Conservation (phyloP, 306 rosid species). For the Quercus agrifolia region DNA sequence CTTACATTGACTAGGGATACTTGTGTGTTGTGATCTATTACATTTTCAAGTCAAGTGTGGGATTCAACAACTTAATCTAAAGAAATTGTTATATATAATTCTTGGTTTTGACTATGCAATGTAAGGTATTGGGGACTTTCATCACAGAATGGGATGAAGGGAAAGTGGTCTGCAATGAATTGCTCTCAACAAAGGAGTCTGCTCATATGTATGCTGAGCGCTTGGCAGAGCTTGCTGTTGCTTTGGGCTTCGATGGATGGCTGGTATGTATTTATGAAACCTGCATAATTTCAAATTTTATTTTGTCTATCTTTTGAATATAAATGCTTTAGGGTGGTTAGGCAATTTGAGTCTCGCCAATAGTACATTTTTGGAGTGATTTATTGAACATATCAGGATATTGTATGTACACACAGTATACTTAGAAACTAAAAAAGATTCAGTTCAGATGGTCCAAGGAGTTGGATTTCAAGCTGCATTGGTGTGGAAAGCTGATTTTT, state of each 20-base stretch:
- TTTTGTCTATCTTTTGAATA: not conserved
- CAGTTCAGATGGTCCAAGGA: constrained; percentile 13
- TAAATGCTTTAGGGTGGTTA: not conserved
- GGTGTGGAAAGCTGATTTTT: not conserved
- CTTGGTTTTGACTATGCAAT: constrained; percentile 12
- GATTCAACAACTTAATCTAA: not conserved
- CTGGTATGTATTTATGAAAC: constrained; percentile 54
- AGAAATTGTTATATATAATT: not conserved
- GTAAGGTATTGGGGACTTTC: constrained; percentile 91
- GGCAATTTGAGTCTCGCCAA: not conserved
- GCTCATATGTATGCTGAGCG: constrained; percentile 80
- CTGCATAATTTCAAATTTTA: constrained; percentile 16
- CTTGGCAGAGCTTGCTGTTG: constrained; percentile 69
- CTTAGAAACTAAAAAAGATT: not conserved
- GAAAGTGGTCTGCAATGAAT: constrained; percentile 38
- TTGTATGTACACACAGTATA: not conserved
- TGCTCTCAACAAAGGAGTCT: constrained; percentile 68
- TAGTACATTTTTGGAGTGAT: not conserved
- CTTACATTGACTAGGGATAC: not conserved
- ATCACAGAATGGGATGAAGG: constrained; percentile 85
- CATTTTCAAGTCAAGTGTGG: not conserved
- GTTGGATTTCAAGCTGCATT: constrained; percentile 8
- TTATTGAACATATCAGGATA: not conserved
- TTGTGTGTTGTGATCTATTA: not conserved
- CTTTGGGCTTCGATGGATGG: constrained; percentile 95